A percentile compares a stretch with the other conserved stretches of the same genome.
phyloP scores from a whole-genome alignment of 2,329 filamentous ascomycete genomes.

The Botrytis byssoidea region DNA sequence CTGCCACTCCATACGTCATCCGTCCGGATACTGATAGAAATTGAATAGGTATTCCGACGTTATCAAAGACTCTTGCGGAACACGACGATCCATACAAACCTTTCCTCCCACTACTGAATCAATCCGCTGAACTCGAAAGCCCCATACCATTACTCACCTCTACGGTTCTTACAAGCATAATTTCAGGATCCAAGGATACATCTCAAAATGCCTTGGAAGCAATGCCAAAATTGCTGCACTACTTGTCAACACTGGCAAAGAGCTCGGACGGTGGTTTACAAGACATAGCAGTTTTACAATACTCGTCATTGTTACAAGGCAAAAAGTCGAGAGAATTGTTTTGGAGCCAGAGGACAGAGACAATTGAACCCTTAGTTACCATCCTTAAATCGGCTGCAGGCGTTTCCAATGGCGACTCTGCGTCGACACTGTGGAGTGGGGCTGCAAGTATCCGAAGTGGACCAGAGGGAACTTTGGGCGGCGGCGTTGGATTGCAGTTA shows the following conservation, averaged over 20 bases:
- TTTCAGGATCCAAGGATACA: slow-evolving; percentile 61
- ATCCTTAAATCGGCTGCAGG: slow-evolving; percentile 78
- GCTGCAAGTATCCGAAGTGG: slow-evolving; percentile 55
- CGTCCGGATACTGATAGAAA: slow-evolving; percentile 15
- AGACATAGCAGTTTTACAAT: slow-evolving; percentile 91
- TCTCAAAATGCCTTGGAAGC: slow-evolving; percentile 62
- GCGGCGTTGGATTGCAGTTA: slow-evolving; percentile 86
- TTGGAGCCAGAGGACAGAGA: slow-evolving; percentile 88
- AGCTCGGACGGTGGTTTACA: slow-evolving; percentile 86
- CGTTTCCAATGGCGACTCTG: slow-evolving; percentile 63
- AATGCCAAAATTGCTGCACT: slow-evolving; percentile 80
- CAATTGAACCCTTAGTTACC: slow-evolving; percentile 74
- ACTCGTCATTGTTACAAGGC: slow-evolving; percentile 79
- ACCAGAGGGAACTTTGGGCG: slow-evolving; percentile 63
- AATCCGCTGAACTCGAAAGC: slow-evolving; percentile 66
- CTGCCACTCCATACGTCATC: not conserved
- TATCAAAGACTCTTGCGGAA: slow-evolving; percentile 73
- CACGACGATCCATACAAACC: slow-evolving; percentile 76
- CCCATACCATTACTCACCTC: slow-evolving; percentile 87
- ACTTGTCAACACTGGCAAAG: slow-evolving; percentile 80
- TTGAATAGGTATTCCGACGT: slow-evolving; percentile 69
- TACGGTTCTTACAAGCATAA: slow-evolving; percentile 77
- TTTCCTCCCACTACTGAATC: slow-evolving; percentile 76
- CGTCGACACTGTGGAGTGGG: slow-evolving; percentile 61
- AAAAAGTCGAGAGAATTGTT: slow-evolving; percentile 75